Evolutionary conservation across 108 stramenopile species (phyloP).

Genomic region (Nannochloropsis oceanica): DNA sequence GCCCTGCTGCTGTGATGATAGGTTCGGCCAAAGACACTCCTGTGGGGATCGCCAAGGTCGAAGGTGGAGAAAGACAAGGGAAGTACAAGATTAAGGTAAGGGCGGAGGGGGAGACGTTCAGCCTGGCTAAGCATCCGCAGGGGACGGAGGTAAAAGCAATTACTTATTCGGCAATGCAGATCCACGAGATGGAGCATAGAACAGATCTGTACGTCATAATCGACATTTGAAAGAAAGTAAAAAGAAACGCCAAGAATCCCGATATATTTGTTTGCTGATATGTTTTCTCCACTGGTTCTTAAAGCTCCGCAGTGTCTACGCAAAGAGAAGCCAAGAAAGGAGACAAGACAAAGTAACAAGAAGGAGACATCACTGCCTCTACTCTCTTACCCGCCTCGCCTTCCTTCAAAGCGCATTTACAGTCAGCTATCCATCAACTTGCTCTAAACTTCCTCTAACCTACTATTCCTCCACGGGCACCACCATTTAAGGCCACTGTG

Average conservation of each 20-base stretch:
- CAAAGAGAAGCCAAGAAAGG: too few species aligned
- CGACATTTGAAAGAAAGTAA: constrained; percentile 3
- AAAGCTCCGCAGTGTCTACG: too few species aligned
- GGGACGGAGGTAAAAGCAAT: constrained; percentile 64
- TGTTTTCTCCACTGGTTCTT: too few species aligned
- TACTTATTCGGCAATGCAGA: constrained; percentile 56
- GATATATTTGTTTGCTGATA: too few species aligned
- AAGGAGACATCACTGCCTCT: too few species aligned
- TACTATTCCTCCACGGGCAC: too few species aligned
- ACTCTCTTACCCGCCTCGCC: too few species aligned
- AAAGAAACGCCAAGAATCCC: neutral
- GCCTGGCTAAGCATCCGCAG: constrained; percentile 47
- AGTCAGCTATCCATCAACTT: too few species aligned
- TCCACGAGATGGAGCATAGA: neutral
- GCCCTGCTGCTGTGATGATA: neutral
- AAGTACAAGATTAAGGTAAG: neutral
- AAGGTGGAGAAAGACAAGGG: neutral
- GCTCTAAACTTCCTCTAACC: too few species aligned
- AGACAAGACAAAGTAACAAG: too few species aligned
- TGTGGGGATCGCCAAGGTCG: neutral
- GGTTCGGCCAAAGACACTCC: neutral
- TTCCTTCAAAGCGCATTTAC: too few species aligned
- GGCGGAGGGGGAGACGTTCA: constrained; percentile 35
- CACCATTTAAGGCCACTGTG: too few species aligned
- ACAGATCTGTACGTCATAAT: constrained; percentile 15